Base-by-base conservation (phyloP, 306 rosid genomes). In the Urtica urens region DNA sequence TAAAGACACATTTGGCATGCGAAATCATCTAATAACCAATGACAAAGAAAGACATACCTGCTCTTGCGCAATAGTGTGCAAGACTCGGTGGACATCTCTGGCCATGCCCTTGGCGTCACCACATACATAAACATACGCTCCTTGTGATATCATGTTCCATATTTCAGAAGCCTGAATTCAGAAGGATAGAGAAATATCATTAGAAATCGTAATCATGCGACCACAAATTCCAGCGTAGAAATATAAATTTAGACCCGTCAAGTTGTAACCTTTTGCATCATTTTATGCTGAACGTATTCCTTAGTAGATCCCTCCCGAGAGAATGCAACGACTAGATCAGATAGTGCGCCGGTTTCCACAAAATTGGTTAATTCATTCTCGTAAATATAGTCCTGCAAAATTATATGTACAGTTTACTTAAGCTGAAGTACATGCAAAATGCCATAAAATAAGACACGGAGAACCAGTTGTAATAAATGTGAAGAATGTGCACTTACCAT, bases 51-150 rank as follows among this genome's bases (percentile, higher is more conserved):
- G 31, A 34, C 40, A 20, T 65, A 92, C 99, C 96, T 86, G 83
- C 58, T 86, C 96, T 65, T 71, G 86, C 29, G 57, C 67, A 43
- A 92, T 82, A n/a, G 90, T 76, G 62, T 92, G 93, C 16, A 92
- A 75, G 47, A 87, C 66, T 47, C 99, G 85, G 79, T 92, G 99
- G 49, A 92, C 99, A 59, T 92, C 99, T 63, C 51, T 79, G 49
- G 99, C 99, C 99, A 92, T 92, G 67, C 99, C 96, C 78, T 92
- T 92, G 25, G 96, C 99, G 73, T 92, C 99, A 60, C 99, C 99
- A 63, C 99, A 92, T 7, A 92, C 99, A 26, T 86, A 92, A 14
- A 92, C 10, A 34, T 92, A 86, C 55, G 75, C 96, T 46, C 94
- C 99, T 62, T 82, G 53, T 50, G 99, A 92, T 54, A 85, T 38